phyloP scores from a whole-genome alignment of 1,139 yeast genomes.

The Cylindricascospora bacillispora region DNA sequence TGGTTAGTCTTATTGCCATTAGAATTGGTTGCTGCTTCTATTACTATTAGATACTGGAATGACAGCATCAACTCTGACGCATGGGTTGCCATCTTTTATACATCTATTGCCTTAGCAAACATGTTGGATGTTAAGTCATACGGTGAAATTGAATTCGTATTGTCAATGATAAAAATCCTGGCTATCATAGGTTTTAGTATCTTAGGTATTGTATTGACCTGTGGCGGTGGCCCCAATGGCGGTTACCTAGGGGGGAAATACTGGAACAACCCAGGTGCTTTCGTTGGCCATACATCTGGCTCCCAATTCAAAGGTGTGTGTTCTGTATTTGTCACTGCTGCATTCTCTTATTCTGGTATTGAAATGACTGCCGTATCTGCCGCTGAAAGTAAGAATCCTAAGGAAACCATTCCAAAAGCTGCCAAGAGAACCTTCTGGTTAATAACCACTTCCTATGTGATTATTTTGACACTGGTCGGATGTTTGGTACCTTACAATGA shows the following conservation, averaged over 20 bases:
- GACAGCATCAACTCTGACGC: constrained; percentile 44
- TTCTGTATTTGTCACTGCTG: constrained; percentile 42
- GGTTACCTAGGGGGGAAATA: constrained; percentile 48
- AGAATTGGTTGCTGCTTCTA: constrained; percentile 60
- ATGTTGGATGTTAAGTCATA: constrained; percentile 51
- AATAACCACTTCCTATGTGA: constrained; percentile 51
- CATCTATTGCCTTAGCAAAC: constrained; percentile 41
- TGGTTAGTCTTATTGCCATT: constrained; percentile 61
- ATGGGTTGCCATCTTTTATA: constrained; percentile 54
- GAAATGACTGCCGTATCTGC: constrained; percentile 80
- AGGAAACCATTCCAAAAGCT: constrained; percentile 55
- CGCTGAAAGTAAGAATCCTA: constrained; percentile 74
- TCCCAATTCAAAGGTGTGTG: constrained; percentile 41
- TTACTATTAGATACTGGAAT: constrained; percentile 58
- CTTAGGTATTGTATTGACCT: constrained; percentile 51
- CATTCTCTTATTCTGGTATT: constrained; percentile 44
- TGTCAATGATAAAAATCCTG: constrained; percentile 46
- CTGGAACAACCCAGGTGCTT: constrained; percentile 59
- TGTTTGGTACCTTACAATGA: constrained; percentile 56
- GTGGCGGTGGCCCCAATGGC: constrained; percentile 58
- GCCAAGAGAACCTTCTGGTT: constrained; percentile 73
- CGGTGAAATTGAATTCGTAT: constrained; percentile 55
- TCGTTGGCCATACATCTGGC: constrained; percentile 36
- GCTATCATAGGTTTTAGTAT: constrained; percentile 58
- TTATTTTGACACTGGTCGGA: constrained; percentile 50